Percentiles rank a stretch among this genome's conserved stretches.
phyloP scores from a whole-genome alignment of 352 stramenopile species.

The Pythium grandisporangium region DNA sequence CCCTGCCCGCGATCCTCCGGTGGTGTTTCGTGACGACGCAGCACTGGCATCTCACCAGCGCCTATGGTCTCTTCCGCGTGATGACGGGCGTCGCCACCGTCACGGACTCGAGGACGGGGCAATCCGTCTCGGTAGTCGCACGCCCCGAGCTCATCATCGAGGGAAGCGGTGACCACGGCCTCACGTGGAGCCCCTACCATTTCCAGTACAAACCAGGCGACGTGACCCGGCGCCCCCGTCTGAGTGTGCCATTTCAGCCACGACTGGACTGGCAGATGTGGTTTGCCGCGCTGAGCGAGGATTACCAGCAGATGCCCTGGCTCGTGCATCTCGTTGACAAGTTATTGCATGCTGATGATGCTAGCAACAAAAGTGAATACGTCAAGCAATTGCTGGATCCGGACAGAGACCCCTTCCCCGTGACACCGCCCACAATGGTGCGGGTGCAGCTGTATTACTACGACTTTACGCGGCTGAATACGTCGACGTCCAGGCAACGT shows the following conservation, averaged over 20 bases:
- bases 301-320: constrained; percentile 80
- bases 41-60: constrained; percentile 31
- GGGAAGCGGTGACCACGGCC: constrained; percentile 34
- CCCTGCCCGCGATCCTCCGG: constrained; percentile 16
- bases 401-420: constrained; percentile 33
- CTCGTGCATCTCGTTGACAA: constrained; percentile 82
- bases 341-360: too few species aligned
- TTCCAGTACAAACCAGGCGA: constrained; percentile 86
- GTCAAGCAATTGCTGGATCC: constrained; percentile 70
- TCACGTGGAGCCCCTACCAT: constrained; percentile 64
- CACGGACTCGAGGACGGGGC: constrained; percentile 7
- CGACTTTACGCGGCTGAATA: constrained; percentile 74
- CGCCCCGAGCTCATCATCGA: constrained; percentile 88
- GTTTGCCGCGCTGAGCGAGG: constrained; percentile 83
- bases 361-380: constrained; percentile 29
- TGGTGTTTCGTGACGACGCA: constrained; percentile 13
- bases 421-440: constrained; percentile 26
- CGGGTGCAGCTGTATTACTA: constrained; percentile 77
- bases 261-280: constrained; percentile 92
- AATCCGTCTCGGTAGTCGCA: constrained; percentile 46
- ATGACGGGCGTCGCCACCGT: constrained; percentile 85
- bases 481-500: constrained; percentile 47
- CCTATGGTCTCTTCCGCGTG: constrained; percentile 84
- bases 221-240: constrained; percentile 15
- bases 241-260: constrained; percentile 41